A percentile compares a stretch with the other conserved stretches of the same genome.
These are phyloP conservation scores for Encephalitozoon romaleae DNA, from an alignment of 371 early-diverging fungal genomes.

Conservation along the genomic window DNA sequence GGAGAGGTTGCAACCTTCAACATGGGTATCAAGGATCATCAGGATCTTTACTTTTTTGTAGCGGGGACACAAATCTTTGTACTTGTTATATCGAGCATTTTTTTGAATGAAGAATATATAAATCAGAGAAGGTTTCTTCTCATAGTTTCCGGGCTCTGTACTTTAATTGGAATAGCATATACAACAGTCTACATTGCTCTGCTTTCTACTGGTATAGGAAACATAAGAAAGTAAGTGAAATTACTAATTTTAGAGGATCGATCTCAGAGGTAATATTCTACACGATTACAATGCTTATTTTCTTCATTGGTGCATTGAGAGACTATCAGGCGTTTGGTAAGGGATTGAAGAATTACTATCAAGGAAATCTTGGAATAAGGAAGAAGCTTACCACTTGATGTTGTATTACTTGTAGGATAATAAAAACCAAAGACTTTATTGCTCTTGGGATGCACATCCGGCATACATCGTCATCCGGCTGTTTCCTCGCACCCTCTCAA, in stretches of 20 bases:
- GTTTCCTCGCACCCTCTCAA: constrained; percentile 22
- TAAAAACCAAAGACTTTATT: background rate
- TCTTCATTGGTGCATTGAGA: background rate
- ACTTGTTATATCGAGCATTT: background rate
- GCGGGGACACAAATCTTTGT: background rate
- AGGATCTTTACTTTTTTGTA: background rate
- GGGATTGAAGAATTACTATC: background rate
- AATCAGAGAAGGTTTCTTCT: background rate
- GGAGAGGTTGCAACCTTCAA: background rate
- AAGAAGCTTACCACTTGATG: background rate
- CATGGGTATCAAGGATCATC: background rate
- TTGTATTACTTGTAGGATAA: background rate
- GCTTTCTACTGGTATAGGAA: background rate
- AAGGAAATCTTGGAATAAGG: background rate
- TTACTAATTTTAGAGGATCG: background rate
- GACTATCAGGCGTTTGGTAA: background rate
- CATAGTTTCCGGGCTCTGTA: background rate
- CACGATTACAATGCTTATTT: background rate
- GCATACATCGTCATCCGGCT: constrained; percentile 4
- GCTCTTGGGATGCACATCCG: background rate
- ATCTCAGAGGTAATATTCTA: background rate
- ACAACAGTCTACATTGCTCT: background rate
- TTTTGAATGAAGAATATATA: background rate
- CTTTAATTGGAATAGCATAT: background rate
- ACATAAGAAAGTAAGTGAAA: background rate